These are phyloP conservation scores for Oryza coarctata DNA, from an alignment of 176 grass and related monocot genomes.

Conservation along the genomic window DNA sequence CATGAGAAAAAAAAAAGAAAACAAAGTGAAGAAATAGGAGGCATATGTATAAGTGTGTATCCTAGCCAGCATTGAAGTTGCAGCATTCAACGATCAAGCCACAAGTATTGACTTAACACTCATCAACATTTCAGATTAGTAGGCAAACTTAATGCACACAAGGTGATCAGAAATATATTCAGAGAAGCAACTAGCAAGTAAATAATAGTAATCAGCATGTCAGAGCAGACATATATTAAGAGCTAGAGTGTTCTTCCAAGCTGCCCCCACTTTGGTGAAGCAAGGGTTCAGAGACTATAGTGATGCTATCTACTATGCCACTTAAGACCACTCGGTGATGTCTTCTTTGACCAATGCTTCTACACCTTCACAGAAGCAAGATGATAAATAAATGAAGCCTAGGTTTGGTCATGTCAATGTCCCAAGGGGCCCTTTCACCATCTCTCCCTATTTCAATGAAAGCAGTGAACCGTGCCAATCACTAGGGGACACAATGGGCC, in stretches of 20 bases:
- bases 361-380: background rate
- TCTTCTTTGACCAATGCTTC: conserved; percentile 54
- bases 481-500: conserved; percentile 47
- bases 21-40: background rate
- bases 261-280: conserved; percentile 32
- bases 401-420: conserved; percentile 67
- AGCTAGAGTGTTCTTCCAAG: background rate
- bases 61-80: background rate
- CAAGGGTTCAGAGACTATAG: conserved; percentile 25
- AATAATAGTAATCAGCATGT: background rate
- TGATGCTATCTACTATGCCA: conserved; percentile 44
- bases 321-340: conserved; percentile 35
- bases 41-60: background rate
- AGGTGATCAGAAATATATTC: background rate
- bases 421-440: conserved; percentile 11
- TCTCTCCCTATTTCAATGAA: conserved; percentile 39
- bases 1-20: background rate
- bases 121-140: conserved; percentile 10
- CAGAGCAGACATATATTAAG: background rate
- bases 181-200: conserved; percentile 21
- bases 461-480: conserved; percentile 46
- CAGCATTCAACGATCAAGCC: conserved; percentile 27
- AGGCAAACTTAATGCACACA: conserved; percentile 29
- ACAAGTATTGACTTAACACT: conserved; percentile 37
- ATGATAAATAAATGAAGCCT: conserved; percentile 22